Evolutionary conservation across 352 stramenopile species (phyloP).

Genomic region (Phytopythium boreale): DNA sequence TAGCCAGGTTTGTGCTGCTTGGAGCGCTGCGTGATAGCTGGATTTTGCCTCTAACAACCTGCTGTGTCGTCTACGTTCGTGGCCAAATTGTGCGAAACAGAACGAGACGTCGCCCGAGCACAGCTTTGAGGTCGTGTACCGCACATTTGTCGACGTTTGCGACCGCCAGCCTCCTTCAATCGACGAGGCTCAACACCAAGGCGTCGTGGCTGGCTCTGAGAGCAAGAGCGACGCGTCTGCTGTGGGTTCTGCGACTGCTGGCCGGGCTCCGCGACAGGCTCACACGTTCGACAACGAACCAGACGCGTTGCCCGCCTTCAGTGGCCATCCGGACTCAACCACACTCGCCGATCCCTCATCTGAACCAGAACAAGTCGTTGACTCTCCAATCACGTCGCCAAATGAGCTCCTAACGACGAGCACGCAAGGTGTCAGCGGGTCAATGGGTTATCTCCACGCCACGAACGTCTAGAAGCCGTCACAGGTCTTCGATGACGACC

Average conservation of each 20-base stretch:
- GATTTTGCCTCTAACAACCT: not conserved
- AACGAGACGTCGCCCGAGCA: not conserved
- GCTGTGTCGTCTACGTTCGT: not conserved
- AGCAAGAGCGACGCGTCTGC: not conserved
- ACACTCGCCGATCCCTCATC: not conserved
- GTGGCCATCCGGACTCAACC: not conserved
- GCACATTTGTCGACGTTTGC: not conserved
- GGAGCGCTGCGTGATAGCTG: not conserved
- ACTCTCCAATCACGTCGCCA: not conserved
- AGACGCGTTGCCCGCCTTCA: not conserved
- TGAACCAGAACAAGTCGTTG: not conserved
- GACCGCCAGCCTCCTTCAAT: not conserved
- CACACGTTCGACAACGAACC: no score
- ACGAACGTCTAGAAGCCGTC: not conserved
- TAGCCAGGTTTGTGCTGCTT: not conserved
- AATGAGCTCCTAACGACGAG: not conserved
- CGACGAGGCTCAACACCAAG: not conserved
- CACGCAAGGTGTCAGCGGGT: not conserved
- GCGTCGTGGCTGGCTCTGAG: not conserved
- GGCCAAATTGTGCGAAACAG: not conserved
- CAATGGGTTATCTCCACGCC: not conserved
- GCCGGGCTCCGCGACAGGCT: not conserved
- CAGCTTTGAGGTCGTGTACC: not conserved
- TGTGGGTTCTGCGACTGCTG: not conserved
- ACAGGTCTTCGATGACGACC: not conserved